Conservation (phyloP, 108 stramenopile genomes). For the Chaetoceros muelleri region DNA sequence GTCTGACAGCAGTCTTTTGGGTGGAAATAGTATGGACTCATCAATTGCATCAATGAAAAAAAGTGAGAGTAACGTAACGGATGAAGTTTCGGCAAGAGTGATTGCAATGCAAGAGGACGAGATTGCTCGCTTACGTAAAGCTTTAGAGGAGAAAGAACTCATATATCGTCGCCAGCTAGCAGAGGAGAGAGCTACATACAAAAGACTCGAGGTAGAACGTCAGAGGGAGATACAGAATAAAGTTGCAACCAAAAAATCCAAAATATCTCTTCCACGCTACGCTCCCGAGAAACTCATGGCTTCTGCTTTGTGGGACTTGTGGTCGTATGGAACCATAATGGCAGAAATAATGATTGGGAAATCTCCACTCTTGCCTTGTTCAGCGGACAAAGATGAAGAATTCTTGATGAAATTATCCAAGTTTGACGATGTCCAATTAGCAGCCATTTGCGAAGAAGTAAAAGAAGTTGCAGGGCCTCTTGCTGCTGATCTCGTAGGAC, state of each 20-base stretch:
- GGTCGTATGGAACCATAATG: background rate
- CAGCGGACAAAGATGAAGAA: background rate
- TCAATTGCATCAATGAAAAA: background rate
- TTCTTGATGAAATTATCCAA: background rate
- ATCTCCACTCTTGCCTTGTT: background rate
- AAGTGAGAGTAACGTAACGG: background rate
- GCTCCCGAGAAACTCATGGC: background rate
- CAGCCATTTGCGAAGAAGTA: background rate
- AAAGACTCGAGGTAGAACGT: background rate
- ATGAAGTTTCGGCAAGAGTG: background rate
- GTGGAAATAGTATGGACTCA: background rate
- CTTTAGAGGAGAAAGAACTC: background rate
- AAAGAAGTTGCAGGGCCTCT: background rate
- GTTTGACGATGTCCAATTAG: background rate
- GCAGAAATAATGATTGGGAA: background rate
- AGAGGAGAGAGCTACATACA: background rate
- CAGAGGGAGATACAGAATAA: background rate
- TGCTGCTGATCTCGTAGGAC: background rate
- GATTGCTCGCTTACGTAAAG: background rate
- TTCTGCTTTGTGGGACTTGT: background rate
- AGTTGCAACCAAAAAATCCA: background rate
- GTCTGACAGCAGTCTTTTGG: background rate
- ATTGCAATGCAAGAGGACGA: background rate
- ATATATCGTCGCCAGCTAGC: background rate
- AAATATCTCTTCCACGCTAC: background rate